phyloP scores from a whole-genome alignment of 1,284 basidiomycete species.

The Rhodotorula sp. region DNA sequence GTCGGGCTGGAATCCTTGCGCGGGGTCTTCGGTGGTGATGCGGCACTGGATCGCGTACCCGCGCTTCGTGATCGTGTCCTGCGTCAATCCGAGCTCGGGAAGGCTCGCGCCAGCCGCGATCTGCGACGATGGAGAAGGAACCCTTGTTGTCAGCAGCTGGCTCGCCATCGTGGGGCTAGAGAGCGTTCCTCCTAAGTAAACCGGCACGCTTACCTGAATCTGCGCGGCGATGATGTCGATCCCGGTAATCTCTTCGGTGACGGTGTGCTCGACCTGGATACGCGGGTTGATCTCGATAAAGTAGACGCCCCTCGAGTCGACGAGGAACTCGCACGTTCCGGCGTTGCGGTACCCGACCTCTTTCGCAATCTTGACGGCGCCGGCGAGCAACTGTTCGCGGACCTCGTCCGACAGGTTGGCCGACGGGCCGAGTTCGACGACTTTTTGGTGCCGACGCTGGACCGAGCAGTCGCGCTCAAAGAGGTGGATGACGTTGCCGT shows the following conservation, averaged over 20 bases:
- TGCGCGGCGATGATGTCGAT: constrained; percentile 98
- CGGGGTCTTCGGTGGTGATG: constrained; percentile 97
- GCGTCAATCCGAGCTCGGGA: constrained; percentile 91
- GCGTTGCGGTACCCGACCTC: constrained; percentile 94
- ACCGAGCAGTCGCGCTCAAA: constrained; percentile 99
- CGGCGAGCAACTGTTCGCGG: constrained; percentile 77
- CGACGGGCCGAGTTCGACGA: constrained; percentile 97
- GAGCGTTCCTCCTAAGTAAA: no score
- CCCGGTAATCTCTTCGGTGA: constrained; percentile 91
- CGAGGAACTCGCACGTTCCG: constrained; percentile 76
- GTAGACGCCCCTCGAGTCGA: constrained; percentile 95
- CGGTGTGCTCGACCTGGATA: constrained; percentile 96
- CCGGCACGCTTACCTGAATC: constrained; percentile 61
- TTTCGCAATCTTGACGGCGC: constrained; percentile 92
- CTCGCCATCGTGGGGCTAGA: not conserved
- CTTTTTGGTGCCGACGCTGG: constrained; percentile 95
- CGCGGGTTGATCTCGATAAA: constrained; percentile 89
- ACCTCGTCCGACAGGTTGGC: constrained; percentile 88
- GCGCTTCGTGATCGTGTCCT: constrained; percentile 91
- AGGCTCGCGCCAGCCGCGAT: constrained; percentile 96
- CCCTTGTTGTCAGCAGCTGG: not conserved
- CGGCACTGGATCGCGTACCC: constrained; percentile 99
- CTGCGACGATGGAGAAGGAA: constrained; percentile 53
- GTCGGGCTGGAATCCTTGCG: constrained; percentile 90
- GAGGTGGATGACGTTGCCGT: constrained; percentile 92